Evolutionary conservation across 352 stramenopile species (phyloP).

Genomic region (Saprolegnia parasitica): DNA sequence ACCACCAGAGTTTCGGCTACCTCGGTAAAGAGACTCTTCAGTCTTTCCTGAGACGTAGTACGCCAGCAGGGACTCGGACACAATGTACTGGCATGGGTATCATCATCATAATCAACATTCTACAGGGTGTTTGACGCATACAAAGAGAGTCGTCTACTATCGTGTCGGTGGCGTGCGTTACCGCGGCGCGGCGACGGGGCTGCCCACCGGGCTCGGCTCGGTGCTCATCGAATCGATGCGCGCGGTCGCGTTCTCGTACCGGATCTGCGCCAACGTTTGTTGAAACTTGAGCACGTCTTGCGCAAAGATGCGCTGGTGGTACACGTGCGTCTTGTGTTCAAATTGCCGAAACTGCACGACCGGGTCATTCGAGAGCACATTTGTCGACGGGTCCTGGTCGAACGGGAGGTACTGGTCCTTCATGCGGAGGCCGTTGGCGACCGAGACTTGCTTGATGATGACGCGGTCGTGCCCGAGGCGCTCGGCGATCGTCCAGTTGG

Average conservation of each 20-base stretch:
- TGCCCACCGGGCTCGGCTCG: neutral
- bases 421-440: slow-evolving; percentile 24
- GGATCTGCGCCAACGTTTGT: slow-evolving; percentile 19
- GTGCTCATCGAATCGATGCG: neutral
- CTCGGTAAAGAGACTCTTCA: too few relatives aligned
- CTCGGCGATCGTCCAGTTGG: slow-evolving; percentile 27
- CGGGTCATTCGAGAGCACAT: neutral
- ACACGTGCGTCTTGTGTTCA: slow-evolving; percentile 21
- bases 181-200: neutral
- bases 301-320: slow-evolving; percentile 26
- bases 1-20: too few relatives aligned
- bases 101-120: too few relatives aligned
- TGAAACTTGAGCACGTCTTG: slow-evolving; percentile 18
- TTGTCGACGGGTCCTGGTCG: slow-evolving; percentile 12
- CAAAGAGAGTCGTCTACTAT: neutral
- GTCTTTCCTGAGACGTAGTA: too few relatives aligned
- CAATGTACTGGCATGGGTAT: too few relatives aligned
- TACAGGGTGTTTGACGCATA: too few relatives aligned
- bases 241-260: slow-evolving; percentile 16
- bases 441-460: slow-evolving; percentile 28
- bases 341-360: slow-evolving; percentile 17
- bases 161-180: neutral
- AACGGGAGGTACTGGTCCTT: slow-evolving; percentile 22
- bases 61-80: too few relatives aligned
- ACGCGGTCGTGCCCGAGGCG: neutral